Percentiles rank a stretch among this genome's conserved stretches.
These are phyloP conservation scores for Curvularia spicifera DNA, from an alignment of 2,329 filamentous ascomycete genomes.

Conservation along the genomic window DNA sequence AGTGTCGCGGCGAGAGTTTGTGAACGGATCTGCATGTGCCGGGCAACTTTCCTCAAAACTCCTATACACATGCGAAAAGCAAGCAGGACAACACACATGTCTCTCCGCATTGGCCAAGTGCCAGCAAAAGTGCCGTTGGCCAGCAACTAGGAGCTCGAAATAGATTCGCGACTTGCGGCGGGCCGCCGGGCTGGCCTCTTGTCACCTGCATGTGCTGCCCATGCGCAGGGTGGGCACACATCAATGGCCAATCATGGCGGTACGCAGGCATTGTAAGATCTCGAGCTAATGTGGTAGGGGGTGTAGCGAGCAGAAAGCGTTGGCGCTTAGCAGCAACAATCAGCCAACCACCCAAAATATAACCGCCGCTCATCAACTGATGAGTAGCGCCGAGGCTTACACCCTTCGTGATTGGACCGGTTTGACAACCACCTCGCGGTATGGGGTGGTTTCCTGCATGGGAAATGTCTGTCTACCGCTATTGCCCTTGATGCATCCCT, in stretches of 20 bases:
- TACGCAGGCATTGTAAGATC: slow-evolving; percentile 22
- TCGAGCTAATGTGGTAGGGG: slow-evolving; percentile 28
- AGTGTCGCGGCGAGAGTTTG: neutral
- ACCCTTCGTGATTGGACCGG: slow-evolving; percentile 41
- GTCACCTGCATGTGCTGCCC: slow-evolving; percentile 43
- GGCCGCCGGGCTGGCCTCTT: slow-evolving; percentile 35
- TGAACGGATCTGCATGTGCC: neutral
- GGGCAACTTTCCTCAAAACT: neutral
- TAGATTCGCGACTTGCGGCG: slow-evolving; percentile 43
- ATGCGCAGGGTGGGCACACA: slow-evolving; percentile 39
- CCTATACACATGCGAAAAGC: slow-evolving; percentile 1
- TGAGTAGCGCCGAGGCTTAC: slow-evolving; percentile 43
- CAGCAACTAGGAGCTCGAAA: slow-evolving; percentile 35
- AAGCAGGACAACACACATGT: slow-evolving; percentile 18
- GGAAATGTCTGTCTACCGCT: slow-evolving; percentile 44
- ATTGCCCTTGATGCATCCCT: slow-evolving; percentile 30
- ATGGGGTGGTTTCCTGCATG: slow-evolving; percentile 42
- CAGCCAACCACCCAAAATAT: slow-evolving; percentile 47
- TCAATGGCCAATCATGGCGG: slow-evolving; percentile 36
- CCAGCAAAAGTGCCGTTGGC: slow-evolving; percentile 18
- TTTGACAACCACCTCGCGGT: slow-evolving; percentile 32
- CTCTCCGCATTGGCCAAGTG: slow-evolving; percentile 23
- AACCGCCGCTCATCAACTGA: slow-evolving; percentile 41
- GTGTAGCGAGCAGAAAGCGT: slow-evolving; percentile 38
- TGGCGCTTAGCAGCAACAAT: slow-evolving; percentile 45